A percentile compares a stretch with the other conserved stretches of the same genome.
phyloP scores from a whole-genome alignment of 164 flowering plant species.

The Litsea cubeba region DNA sequence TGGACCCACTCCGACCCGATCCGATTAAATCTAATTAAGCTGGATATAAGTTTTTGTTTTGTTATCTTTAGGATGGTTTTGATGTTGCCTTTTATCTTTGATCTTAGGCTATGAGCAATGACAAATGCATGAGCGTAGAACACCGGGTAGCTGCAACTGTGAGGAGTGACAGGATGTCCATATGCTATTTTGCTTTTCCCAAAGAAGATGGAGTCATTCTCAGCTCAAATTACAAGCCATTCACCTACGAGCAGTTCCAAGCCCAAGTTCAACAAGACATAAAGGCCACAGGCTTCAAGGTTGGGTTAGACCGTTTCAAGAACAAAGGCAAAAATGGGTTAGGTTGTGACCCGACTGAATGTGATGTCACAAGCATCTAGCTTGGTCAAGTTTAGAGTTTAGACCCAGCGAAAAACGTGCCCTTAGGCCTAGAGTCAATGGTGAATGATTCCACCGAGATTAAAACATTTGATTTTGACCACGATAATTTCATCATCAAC shows the following conservation, averaged over 20 bases:
- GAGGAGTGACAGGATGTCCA: constrained; percentile 43
- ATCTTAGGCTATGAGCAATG: constrained; percentile 55
- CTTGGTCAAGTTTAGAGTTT: no score
- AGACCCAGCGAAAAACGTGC: no score
- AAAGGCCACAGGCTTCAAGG: constrained; percentile 41
- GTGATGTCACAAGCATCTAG: no score
- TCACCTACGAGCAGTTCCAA: constrained; percentile 52
- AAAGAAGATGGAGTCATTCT: constrained; percentile 32
- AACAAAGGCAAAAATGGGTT: background rate
- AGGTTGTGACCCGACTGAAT: no score
- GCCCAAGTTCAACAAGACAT: constrained; percentile 51
- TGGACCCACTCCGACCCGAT: no score
- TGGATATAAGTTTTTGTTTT: background rate
- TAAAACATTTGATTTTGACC: no score
- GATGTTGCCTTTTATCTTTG: background rate
- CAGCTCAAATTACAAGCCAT: constrained; percentile 58
- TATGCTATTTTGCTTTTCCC: constrained; percentile 74
- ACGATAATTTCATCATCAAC: no score
- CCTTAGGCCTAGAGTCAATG: no score
- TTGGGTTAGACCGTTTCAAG: constrained; percentile 43
- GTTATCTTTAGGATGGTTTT: background rate
- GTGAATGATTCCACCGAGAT: no score
- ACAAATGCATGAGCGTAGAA: constrained; percentile 49
- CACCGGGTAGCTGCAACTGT: constrained; percentile 53
- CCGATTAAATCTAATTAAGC: no score